Evolutionary conservation across 352 stramenopile species (phyloP), one percentile per base, ranked within the genome.

Genomic region (Bremia lactucae): DNA sequence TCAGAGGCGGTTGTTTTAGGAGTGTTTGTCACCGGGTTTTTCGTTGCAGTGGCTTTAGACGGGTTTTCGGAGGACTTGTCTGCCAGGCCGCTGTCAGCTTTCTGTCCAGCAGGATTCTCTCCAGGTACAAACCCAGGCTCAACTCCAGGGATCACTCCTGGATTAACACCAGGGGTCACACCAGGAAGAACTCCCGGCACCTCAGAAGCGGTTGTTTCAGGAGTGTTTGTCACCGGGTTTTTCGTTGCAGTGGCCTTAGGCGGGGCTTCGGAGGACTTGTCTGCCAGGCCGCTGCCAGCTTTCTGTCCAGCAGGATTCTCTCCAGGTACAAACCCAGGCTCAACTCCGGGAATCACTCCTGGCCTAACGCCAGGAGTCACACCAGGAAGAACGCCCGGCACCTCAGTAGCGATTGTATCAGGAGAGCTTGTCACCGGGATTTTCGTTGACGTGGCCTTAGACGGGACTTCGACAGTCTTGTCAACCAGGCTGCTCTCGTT

Each of bases 161-260:
- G 39, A 2, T 42, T 40, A 20, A 44, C 46, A 44, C 52, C 52
- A 6, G 52, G 46, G 9, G 35, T 56, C 3, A 20, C 10, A 2
- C 46, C 36, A 2, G 46, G 25, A 2, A 53, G 41, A 8, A 52
- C 52, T 9, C 36, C 42, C 4, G 57, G 57, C 0, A 19, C 31
- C 15, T 42, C 33, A 3, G 49, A 46, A 29, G 25, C 43, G 6
- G 52, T 41, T n/a, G 15, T 16, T 16, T 52, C 47, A 6, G 45
- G 37, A 5, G n/a, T 21, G 14, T 42, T 28, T 10, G 49, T 51
- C n/a, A 26, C 43, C 4, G 52, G 46, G 14, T 19, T 19, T 11
- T 52, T 42, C 6, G 52, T 53, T 1, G 11, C 26, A 7, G 45
- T 37, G n/a, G 49, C 34, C 18, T 56, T 42, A n/a, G n/a, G n/a